Evolutionary conservation across 1,284 basidiomycete species (phyloP), one percentile per base, ranked within the genome.

Genomic region (Tilletiopsis washingtonensis): DNA sequence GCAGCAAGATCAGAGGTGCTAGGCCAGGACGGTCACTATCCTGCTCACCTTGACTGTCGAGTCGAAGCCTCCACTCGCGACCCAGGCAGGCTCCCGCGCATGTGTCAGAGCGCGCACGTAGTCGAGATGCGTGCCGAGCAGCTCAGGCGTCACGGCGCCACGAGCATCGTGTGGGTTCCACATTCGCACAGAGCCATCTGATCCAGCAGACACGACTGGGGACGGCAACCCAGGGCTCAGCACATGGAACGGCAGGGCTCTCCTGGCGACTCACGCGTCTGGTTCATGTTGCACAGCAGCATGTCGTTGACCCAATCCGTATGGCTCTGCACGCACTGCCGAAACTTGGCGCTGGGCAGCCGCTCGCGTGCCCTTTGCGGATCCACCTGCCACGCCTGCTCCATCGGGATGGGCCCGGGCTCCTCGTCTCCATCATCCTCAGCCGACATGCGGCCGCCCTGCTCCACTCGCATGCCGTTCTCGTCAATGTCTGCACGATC

Each of bases 281-380:
- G 90, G 63, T 96, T 91, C 57, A 84, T 79, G 69, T 96, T 93
- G 76, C 88, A 91, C 12, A 98, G 79, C 5, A 91, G 71, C 52
- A 98, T 83, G 67, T 97, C 93, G 74, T 96, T 97, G 41, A 97
- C 83, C 94, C 93, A 98, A 75, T 97, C 91, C 0, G 85, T 83
- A 53, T 73, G 71, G 7, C 59, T 60, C 36, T 70, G 64, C 12
- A 74, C 56, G 20, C 59, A 67, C 37, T 71, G 67, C 11, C 59
- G 53, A 47, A 64, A 62, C 5, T 39, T 24, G 39, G 20, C 6
- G 23, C 21, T 17, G n/a, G 51, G 21, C n/a, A 26, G 11, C 11
- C 17, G 53, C 11, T 48, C 43, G 34, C 51, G 45, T 15, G 55
- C 52, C 14, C 54, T 51, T 3, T 54, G 29, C 2, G 50, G 56